Evolutionary conservation across 1,284 basidiomycete species (phyloP), one percentile per base, ranked within the genome.

Genomic region (Leucoagaricus sp.): DNA sequence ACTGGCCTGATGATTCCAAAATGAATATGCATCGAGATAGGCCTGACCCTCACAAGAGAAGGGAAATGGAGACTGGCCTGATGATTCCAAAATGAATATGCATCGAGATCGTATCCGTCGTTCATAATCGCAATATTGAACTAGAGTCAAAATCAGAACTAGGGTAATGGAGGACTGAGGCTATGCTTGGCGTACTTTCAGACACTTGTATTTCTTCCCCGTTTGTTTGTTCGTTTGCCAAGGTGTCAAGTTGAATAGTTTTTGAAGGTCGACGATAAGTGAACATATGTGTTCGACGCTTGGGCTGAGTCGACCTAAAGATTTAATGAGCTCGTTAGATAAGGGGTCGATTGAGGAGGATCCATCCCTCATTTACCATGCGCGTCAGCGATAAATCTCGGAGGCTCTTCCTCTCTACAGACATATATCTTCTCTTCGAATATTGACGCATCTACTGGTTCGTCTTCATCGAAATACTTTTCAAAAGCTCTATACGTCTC

Each of bases 341-440:
- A n/a, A 26, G 10, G 17, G 12, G 9, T 1, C 1, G 19, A 12
- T 28, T 36, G 2, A 19, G 23, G 19, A 41, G 3, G n/a, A n/a
- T n/a, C n/a, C n/a, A n/a, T n/a, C n/a, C n/a, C 41, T 36, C n/a
- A 26, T 13, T 33, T 28, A 55, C 53, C 53, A 21, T 40, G 12
- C 1, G 7, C 13, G 10, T 34, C 21, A 4, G 44, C 41, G n/a
- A 48, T 48, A 29, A 55, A 55, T 2, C 12, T 29, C 7, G 54
- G 54, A 17, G 12, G 26, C 1, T 8, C 7, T 31, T 49, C 19
- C 13, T 34, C 31, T 21, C 54, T 25, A 23, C 47, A 49, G 15
- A 55, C 44, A 12, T 34, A 55, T 8, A 55, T 49, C 15, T 55
- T 41, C n/a, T 55, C 54, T 17, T 34, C 5, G n/a, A 55, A 49